Conservation (phyloP, 1,284 basidiomycete genomes). For the Pseudomicrostroma phylloplanum region DNA sequence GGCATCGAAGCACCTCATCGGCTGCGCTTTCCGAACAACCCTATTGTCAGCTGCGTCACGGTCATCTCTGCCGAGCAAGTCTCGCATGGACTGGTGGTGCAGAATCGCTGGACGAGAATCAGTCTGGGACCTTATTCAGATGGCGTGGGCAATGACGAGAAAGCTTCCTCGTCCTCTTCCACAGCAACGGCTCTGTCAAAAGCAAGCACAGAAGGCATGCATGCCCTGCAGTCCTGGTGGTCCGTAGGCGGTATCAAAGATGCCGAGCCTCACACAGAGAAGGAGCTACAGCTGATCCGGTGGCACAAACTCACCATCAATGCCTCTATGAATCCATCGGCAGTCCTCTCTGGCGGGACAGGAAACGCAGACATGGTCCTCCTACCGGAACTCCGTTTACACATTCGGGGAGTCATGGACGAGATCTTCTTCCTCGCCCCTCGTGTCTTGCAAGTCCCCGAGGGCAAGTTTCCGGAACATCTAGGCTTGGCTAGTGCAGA, state of each 20-base stretch:
- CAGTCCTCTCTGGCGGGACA: conserved; percentile 53
- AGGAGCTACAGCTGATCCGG: conserved; percentile 52
- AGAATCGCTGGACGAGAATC: conserved; percentile 55
- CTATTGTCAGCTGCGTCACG: conserved; percentile 53
- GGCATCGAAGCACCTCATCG: conserved; percentile 53
- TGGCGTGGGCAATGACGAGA: conserved; percentile 22
- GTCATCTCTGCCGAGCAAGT: conserved; percentile 53
- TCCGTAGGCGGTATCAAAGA: conserved; percentile 51
- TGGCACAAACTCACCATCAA: conserved; percentile 58
- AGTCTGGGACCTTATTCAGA: conserved; percentile 52
- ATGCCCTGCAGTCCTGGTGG: conserved; percentile 43
- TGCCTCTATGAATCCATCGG: conserved; percentile 53
- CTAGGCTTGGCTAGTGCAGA: conserved; percentile 49
- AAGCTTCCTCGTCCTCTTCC: conserved; percentile 9
- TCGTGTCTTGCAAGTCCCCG: conserved; percentile 45
- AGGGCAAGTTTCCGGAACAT: conserved; percentile 41
- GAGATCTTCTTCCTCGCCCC: conserved; percentile 52
- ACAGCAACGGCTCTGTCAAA: background rate
- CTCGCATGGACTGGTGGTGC: conserved; percentile 48
- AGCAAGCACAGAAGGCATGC: conserved; percentile 13
- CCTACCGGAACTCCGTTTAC: conserved; percentile 41
- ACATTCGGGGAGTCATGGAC: conserved; percentile 52
- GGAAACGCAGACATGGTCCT: conserved; percentile 52
- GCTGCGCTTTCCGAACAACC: conserved; percentile 43
- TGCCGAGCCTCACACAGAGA: conserved; percentile 51